Evolutionary conservation across 768 basidiomycete genomes (phyloP).

Genomic region (Vararia minispora): DNA sequence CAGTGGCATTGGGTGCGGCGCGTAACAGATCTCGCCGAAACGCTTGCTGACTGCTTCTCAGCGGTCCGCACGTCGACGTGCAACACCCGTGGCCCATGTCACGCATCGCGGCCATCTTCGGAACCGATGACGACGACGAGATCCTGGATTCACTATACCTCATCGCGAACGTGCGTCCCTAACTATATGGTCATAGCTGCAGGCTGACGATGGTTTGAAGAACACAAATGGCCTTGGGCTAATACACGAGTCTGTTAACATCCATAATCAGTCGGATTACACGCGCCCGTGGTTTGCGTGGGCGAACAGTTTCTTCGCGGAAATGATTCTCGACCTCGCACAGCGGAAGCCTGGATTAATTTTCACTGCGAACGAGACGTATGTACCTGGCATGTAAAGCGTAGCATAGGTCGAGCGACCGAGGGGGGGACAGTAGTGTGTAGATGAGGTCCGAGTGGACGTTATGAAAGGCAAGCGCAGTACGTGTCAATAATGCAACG

Average conservation of each 20-base stretch:
- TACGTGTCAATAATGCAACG: not conserved
- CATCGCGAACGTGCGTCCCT: constrained; percentile 51
- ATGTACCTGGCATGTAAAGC: constrained; percentile 37
- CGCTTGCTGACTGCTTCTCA: constrained; percentile 16
- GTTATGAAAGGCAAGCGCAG: not conserved
- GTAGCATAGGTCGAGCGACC: not conserved
- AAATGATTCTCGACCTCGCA: constrained; percentile 72
- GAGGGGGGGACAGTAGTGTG: no score
- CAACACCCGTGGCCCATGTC: constrained; percentile 84
- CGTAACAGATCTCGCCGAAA: not conserved
- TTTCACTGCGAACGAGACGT: constrained; percentile 42
- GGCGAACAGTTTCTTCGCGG: constrained; percentile 77
- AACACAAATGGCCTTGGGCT: constrained; percentile 67
- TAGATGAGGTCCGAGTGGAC: not conserved
- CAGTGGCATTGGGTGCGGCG: constrained; percentile 54
- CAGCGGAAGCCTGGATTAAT: constrained; percentile 61
- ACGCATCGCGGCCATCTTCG: constrained; percentile 62
- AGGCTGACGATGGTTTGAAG: no score
- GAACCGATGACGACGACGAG: constrained; percentile 61
- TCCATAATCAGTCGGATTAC: constrained; percentile 45
- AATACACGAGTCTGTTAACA: constrained; percentile 64
- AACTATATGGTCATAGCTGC: no score
- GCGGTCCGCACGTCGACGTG: constrained; percentile 64
- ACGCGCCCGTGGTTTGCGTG: constrained; percentile 75
- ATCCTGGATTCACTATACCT: constrained; percentile 51